phyloP scores from a whole-genome alignment of 345 rosid genomes.

The Streptanthus diversifolius region DNA sequence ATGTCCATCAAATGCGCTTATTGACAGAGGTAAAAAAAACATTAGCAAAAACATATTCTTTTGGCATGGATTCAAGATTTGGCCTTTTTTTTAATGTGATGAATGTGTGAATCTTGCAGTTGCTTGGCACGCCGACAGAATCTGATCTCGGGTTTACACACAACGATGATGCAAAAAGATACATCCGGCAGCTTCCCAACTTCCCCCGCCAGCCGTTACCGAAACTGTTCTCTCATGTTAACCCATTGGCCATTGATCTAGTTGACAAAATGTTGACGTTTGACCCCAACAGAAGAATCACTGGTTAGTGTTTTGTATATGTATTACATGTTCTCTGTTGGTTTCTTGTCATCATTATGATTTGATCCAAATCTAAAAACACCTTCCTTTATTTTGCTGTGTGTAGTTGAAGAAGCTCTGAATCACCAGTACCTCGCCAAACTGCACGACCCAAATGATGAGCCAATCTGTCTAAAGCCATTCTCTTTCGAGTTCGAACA shows the following conservation, averaged over 20 bases:
- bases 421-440: constrained; percentile 82
- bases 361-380: not conserved
- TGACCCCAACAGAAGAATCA: constrained; percentile 87
- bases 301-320: constrained; percentile 49
- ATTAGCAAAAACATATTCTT: not conserved
- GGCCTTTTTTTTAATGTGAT: not conserved
- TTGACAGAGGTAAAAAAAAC: constrained; percentile 77
- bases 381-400: not conserved
- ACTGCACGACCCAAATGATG: constrained; percentile 83
- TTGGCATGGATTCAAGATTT: not conserved
- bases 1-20: constrained; percentile 90
- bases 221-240: constrained; percentile 64
- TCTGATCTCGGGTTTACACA: constrained; percentile 84
- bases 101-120: constrained; percentile 47
- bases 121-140: constrained; percentile 89
- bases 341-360: not conserved
- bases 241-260: constrained; percentile 79
- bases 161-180: constrained; percentile 83
- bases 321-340: not conserved
- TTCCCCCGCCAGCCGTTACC: constrained; percentile 72
- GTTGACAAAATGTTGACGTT: constrained; percentile 85
- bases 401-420: constrained; percentile 88
- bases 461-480: constrained; percentile 68
- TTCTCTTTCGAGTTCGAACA: constrained; percentile 92
- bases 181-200: constrained; percentile 64